phyloP scores from a whole-genome alignment of 163 green algal genomes.

The Volvox carteri region DNA sequence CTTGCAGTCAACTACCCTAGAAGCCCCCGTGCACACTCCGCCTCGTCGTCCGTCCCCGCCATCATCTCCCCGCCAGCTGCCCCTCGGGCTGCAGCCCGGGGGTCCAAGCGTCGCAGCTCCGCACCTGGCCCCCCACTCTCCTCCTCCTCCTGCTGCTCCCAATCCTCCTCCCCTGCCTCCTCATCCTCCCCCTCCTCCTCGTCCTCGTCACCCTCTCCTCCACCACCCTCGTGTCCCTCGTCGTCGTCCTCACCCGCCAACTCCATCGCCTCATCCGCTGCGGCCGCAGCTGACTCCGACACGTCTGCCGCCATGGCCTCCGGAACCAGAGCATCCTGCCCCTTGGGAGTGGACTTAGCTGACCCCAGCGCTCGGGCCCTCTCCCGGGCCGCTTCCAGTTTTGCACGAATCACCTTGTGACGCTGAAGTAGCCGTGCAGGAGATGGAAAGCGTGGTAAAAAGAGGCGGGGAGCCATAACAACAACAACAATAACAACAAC shows the following conservation, averaged over 20 bases:
- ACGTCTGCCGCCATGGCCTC: not conserved
- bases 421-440: constrained; percentile 4
- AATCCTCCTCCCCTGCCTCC: not conserved
- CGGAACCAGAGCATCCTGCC: not conserved
- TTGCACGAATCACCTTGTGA: not conserved
- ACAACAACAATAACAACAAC: not conserved
- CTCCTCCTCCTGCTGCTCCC: not conserved
- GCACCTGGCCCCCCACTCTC: not conserved
- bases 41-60: too few species aligned
- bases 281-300: not conserved
- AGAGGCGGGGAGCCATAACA: not conserved
- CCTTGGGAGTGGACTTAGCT: constrained; percentile 4
- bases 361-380: constrained; percentile 21
- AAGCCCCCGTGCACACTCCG: too few species aligned
- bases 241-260: not conserved
- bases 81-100: not conserved
- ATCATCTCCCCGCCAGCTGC: too few species aligned
- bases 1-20: too few species aligned
- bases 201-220: not conserved
- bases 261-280: not conserved
- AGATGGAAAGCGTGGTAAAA: not conserved
- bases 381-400: constrained; percentile 30
- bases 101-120: constrained; percentile 11
- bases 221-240: not conserved
- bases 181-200: not conserved